Evolutionary conservation across 371 early-diverging fungal genomes (phyloP).

Genomic region (Zopfochytrium polystomum): DNA sequence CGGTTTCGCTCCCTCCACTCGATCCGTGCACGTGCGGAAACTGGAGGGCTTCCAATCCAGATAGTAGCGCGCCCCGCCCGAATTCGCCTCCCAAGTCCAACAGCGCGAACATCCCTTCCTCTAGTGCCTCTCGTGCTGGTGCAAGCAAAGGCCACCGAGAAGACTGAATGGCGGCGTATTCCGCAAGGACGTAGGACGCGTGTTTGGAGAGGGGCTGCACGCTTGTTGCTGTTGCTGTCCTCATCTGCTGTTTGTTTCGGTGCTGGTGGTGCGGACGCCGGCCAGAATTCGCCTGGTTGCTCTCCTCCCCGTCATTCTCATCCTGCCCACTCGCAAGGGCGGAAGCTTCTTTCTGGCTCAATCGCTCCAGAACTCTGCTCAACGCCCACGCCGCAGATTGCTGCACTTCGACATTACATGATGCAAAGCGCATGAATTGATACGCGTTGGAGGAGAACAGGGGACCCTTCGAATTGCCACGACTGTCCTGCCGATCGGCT

Average conservation of each 20-base stretch:
- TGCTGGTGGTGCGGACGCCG: constrained; percentile 19
- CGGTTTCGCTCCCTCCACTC: not conserved
- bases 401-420: constrained; percentile 1
- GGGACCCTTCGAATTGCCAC: too few relatives aligned
- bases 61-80: constrained; percentile 67
- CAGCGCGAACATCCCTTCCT: constrained; percentile 63
- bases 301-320: constrained; percentile 51
- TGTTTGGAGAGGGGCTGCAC: constrained; percentile 65
- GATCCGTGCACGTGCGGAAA: too few relatives aligned
- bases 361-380: constrained; percentile 48
- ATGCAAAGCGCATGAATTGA: too few relatives aligned
- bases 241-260: constrained; percentile 16
- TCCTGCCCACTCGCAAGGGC: constrained; percentile 33
- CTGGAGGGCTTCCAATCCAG: constrained; percentile 52
- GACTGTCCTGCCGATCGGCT: too few relatives aligned
- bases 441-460: too few relatives aligned
- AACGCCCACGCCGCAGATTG: constrained; percentile 10
- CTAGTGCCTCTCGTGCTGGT: constrained; percentile 52
- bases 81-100: constrained; percentile 66
- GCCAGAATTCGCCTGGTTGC: constrained; percentile 22
- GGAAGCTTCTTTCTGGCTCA: not conserved
- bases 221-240: constrained; percentile 20
- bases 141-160: constrained; percentile 56
- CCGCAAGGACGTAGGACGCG: constrained; percentile 63
- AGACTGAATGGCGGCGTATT: constrained; percentile 64